phyloP scores from a whole-genome alignment of 345 rosid species.

The Arabis hirsuta region DNA sequence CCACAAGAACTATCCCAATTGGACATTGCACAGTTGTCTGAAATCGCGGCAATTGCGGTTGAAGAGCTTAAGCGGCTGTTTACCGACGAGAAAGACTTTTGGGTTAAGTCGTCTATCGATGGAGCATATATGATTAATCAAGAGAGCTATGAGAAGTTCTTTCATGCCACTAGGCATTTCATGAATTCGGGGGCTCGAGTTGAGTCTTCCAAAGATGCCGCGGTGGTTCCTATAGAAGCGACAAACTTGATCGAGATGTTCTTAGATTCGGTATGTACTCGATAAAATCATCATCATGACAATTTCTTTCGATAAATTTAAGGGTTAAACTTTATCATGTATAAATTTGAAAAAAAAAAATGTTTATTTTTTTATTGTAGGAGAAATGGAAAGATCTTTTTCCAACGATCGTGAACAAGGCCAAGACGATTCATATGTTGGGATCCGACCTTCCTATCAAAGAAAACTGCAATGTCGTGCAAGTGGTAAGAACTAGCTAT shows the following conservation, averaged over 20 bases:
- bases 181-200: constrained; percentile 46
- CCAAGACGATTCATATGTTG: constrained; percentile 50
- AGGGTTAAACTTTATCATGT: not conserved
- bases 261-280: constrained; percentile 54
- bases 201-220: constrained; percentile 67
- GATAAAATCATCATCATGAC: not conserved
- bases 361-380: constrained; percentile 46
- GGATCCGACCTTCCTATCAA: constrained; percentile 41
- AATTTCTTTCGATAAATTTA: no score
- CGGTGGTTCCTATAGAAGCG: constrained; percentile 51
- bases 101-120: constrained; percentile 51
- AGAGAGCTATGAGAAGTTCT: constrained; percentile 49
- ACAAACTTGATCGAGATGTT: constrained; percentile 51
- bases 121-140: constrained; percentile 50
- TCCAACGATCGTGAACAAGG: constrained; percentile 65
- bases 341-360: not conserved
- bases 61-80: constrained; percentile 61
- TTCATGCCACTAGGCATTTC: constrained; percentile 40
- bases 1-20: constrained; percentile 36
- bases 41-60: constrained; percentile 54
- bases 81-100: constrained; percentile 52
- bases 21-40: constrained; percentile 49
- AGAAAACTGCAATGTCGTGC: constrained; percentile 50
- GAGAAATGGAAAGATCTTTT: constrained; percentile 65
- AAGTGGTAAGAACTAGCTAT: constrained; percentile 52